Percentiles rank a stretch among this genome's conserved stretches.
Evolutionary conservation across 352 stramenopile genomes (phyloP).

Genomic region (Peronospora farinosa): DNA sequence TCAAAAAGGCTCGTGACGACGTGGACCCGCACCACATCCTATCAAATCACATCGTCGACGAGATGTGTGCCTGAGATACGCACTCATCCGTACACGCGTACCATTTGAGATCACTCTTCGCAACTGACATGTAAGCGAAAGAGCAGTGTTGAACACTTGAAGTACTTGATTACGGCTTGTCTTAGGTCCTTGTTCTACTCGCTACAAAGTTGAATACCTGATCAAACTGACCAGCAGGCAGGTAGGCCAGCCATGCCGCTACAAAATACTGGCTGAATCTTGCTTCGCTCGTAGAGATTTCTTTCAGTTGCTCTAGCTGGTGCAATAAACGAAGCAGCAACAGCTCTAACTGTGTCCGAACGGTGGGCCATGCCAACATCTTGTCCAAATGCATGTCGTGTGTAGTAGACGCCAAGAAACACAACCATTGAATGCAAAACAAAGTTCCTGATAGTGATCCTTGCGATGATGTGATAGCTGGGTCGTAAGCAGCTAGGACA

Average conservation of each 20-base stretch:
- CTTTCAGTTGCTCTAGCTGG: conserved; percentile 14
- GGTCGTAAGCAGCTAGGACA: conserved; percentile 23
- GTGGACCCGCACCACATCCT: conserved; percentile 92
- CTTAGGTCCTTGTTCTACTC: conserved; percentile 14
- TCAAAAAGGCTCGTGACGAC: conserved; percentile 82
- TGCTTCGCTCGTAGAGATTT: conserved; percentile 4
- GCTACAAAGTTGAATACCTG: conserved; percentile 25
- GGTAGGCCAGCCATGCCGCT: conserved; percentile 30
- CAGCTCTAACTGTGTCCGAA: conserved; percentile 29
- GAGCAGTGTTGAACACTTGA: conserved; percentile 9
- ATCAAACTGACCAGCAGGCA: conserved; percentile 24
- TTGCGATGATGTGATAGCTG: conserved; percentile 19
- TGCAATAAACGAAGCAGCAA: conserved; percentile 33
- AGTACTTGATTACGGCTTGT: not conserved
- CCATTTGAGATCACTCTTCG: conserved; percentile 1
- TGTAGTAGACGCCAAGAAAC: conserved; percentile 18
- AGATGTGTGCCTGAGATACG: conserved; percentile 36
- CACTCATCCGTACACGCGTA: conserved; percentile 1
- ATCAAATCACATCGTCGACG: conserved; percentile 87
- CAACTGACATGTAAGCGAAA: conserved; percentile 13
- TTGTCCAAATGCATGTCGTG: conserved; percentile 11
- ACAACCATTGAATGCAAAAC: conserved; percentile 35
- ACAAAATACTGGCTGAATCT: conserved; percentile 27
- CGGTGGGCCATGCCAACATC: conserved; percentile 1
- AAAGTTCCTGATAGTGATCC: conserved; percentile 19